phyloP scores from a whole-genome alignment of 768 basidiomycete genomes.

The Lentinula aciculospora region DNA sequence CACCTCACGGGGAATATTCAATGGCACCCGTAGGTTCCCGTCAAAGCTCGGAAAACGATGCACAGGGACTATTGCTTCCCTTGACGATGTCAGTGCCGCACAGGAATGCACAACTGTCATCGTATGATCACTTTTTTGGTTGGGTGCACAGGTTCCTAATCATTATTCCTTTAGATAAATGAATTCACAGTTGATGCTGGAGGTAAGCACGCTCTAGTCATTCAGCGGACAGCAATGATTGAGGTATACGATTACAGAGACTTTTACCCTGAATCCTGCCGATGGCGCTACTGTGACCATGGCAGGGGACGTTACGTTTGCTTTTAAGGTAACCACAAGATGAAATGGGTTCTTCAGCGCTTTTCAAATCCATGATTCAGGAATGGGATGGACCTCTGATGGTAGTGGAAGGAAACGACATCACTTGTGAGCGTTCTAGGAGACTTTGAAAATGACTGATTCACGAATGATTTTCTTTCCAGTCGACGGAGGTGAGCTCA shows the following conservation, averaged over 20 bases:
- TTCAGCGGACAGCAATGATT: not conserved
- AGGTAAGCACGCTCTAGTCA: not conserved
- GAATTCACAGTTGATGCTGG: constrained; percentile 38
- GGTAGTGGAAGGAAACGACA: constrained; percentile 17
- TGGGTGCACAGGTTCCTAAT: not conserved
- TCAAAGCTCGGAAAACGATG: constrained; percentile 12
- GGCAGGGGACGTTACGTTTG: constrained; percentile 39
- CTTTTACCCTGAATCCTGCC: constrained; percentile 31
- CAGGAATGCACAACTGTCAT: constrained; percentile 39
- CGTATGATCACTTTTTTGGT: constrained; percentile 4
- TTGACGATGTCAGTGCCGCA: constrained; percentile 22
- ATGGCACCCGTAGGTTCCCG: not conserved
- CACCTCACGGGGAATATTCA: not conserved
- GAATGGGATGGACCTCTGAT: constrained; percentile 17
- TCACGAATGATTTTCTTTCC: not conserved
- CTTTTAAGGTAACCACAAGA: constrained; percentile 25
- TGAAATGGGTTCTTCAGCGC: constrained; percentile 20
- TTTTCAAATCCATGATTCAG: not conserved
- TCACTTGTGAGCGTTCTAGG: constrained; percentile 9
- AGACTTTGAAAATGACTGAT: not conserved
- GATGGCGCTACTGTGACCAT: constrained; percentile 38
- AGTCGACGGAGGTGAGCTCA: constrained; percentile 1
- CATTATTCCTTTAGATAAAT: constrained; percentile 23
- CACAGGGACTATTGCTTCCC: constrained; percentile 11
- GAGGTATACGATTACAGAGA: constrained; percentile 12